Percentiles rank a stretch among this genome's conserved stretches.
Conservation (phyloP, 108 stramenopile species). For the Skeletonema costatum region DNA sequence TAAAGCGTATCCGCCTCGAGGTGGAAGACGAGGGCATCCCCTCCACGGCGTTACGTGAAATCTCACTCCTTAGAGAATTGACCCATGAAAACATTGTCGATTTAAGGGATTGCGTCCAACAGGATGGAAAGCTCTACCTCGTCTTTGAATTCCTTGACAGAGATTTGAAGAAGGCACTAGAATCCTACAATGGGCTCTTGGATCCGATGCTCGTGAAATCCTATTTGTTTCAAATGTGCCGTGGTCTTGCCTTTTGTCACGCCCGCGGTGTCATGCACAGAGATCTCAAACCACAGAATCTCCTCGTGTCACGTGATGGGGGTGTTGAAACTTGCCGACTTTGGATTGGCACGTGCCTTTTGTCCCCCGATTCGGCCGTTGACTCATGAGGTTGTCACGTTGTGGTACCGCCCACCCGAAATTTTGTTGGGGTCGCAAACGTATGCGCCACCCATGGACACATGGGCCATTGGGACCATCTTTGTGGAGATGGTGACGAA, state of each 20-base stretch:
- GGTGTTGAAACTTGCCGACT: conserved; percentile 97
- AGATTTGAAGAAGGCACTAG: conserved; percentile 97
- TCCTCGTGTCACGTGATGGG: conserved; percentile 95
- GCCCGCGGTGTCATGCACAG: conserved; percentile 97
- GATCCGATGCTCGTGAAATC: conserved; percentile 79
- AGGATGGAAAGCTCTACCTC: conserved; percentile 92
- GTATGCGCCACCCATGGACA: conserved; percentile 95
- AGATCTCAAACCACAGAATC: conserved; percentile 99
- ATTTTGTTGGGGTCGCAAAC: conserved; percentile 90
- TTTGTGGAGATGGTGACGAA: conserved; percentile 98
- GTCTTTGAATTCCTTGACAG: conserved; percentile 98
- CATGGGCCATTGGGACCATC: conserved; percentile 96
- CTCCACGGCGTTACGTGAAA: conserved; percentile 97
- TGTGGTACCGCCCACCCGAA: conserved; percentile 99
- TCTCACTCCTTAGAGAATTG: conserved; percentile 93
- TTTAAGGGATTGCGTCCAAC: conserved; percentile 84
- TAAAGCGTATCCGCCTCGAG: conserved; percentile 96
- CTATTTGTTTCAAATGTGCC: conserved; percentile 86
- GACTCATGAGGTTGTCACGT: conserved; percentile 97
- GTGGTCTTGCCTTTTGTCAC: conserved; percentile 96
- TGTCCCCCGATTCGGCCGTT: conserved; percentile 90
- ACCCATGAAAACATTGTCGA: conserved; percentile 96
- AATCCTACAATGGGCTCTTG: conserved; percentile 78
- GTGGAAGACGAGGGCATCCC: conserved; percentile 99
- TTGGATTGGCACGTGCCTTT: conserved; percentile 97